A percentile compares a stretch with the other conserved stretches of the same genome.
phyloP scores from a whole-genome alignment of 148 eudicot genomes.

The Dianthus caryophyllus region DNA sequence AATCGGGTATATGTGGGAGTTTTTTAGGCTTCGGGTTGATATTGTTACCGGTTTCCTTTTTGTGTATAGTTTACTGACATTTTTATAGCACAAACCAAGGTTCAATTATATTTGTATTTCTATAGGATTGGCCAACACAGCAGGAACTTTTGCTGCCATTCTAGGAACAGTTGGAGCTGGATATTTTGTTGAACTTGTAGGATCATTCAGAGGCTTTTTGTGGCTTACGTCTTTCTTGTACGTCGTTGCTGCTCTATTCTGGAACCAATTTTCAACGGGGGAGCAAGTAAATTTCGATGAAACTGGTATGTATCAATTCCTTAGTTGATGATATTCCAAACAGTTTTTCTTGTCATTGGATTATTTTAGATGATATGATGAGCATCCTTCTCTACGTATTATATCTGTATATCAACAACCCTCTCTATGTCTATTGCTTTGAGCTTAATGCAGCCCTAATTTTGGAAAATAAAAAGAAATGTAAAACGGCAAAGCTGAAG shows the following conservation, averaged over 20 bases:
- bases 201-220: slow-evolving; percentile 79
- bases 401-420: no score
- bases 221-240: slow-evolving; percentile 71
- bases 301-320: slow-evolving; percentile 26
- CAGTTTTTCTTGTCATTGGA: background rate
- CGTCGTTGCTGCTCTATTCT: slow-evolving; percentile 63
- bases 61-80: background rate
- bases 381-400: background rate
- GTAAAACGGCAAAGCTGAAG: background rate
- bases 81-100: background rate
- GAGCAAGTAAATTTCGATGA: slow-evolving; percentile 70
- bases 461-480: no score
- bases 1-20: no score
- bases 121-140: slow-evolving; percentile 79
- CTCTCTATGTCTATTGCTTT: background rate
- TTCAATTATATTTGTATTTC: slow-evolving; percentile 4
- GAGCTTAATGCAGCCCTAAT: background rate
- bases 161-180: slow-evolving; percentile 91
- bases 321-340: background rate
- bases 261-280: slow-evolving; percentile 66
- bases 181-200: slow-evolving; percentile 64
- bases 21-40: no score
- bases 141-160: slow-evolving; percentile 81
- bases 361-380: background rate
- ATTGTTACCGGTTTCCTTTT: background rate